Evolutionary conservation across 1,284 basidiomycete genomes (phyloP).

Genomic region (Takashimella koratensis): DNA sequence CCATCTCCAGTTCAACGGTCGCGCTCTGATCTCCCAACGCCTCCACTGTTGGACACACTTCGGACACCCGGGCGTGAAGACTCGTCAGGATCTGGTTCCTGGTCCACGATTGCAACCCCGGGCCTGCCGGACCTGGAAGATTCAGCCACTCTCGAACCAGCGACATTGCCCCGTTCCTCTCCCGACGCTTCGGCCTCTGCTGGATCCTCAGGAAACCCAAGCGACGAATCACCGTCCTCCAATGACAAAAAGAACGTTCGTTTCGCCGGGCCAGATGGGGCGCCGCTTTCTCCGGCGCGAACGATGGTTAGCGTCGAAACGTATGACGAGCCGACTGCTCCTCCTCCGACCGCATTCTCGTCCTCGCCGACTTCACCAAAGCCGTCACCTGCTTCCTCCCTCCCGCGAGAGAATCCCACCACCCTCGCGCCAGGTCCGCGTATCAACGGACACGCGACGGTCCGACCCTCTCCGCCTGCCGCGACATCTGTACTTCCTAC

Average conservation of each 20-base stretch:
- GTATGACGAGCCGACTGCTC: slow-evolving; percentile 36
- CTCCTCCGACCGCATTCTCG: slow-evolving; percentile 37
- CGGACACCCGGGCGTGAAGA: slow-evolving; percentile 12
- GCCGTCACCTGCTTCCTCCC: slow-evolving; percentile 1
- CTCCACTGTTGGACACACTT: slow-evolving; percentile 8
- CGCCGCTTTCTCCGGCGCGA: slow-evolving; percentile 39
- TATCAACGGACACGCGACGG: background rate
- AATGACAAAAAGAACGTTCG: slow-evolving; percentile 40
- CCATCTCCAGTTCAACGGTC: slow-evolving; percentile 6
- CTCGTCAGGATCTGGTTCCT: slow-evolving; percentile 24
- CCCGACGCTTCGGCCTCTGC: background rate
- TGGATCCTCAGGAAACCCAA: slow-evolving; percentile 3
- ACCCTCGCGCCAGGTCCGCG: background rate
- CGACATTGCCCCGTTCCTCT: background rate
- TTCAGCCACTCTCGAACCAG: background rate
- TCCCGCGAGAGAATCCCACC: background rate
- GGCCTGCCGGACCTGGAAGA: slow-evolving; percentile 34
- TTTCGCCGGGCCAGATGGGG: slow-evolving; percentile 47
- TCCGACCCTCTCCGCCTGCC: background rate
- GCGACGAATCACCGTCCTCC: background rate
- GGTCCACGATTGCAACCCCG: slow-evolving; percentile 47
- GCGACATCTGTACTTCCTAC: slow-evolving; percentile 19
- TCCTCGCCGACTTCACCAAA: slow-evolving; percentile 17
- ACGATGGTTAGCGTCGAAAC: slow-evolving; percentile 34
- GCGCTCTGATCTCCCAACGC: slow-evolving; percentile 14